Base-by-base conservation (phyloP, 1,284 basidiomycete genomes). In the Malassezia psittaci region DNA sequence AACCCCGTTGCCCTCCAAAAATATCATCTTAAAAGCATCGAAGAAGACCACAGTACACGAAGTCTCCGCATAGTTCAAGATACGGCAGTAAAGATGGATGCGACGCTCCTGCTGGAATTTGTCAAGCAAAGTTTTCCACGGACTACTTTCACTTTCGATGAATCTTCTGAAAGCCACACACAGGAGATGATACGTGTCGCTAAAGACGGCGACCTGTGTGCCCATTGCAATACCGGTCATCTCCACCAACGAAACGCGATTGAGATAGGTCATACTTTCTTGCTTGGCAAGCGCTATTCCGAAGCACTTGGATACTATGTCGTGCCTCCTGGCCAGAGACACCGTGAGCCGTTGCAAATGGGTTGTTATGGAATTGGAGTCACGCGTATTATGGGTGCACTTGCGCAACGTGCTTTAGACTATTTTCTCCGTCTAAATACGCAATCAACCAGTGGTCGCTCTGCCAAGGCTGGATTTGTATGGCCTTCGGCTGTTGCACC, bases 331-430 rank as follows among this genome's bases (percentile, higher is more conserved):
- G 34, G 39, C 13, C 19, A 34, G 13, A 16, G 24, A 12, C 19
- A 47, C 15, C 43, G 38, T 3, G 40, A 58, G 11, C 66, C 68
- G 1, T 65, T 75, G 46, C 68, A 77, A 49, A 77, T 77, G 76
- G 76, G 76, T 0, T 77, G 76, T 50, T 77, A 75, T 37, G 76
- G 76, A 11, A 74, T 77, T 11, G 76, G 76, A 8, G 66, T 76
- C 1, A 69, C 71, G 15, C 60, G 76, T 1, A 65, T 77, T 9
- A 38, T 77, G 3, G 75, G 75, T 18, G 66, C 70, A 0, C 52
- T 76, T 9, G 76, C 75, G 0, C 71, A 69, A 15, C 54, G 48
- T 5, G 59, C 63, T 3, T 24, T 36, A 9, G 32, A 15, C 2
- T 44, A 54, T 10, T 63, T 61, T 16, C 48, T 52, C 10, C 9